These are phyloP conservation scores for Polytrichum formosum DNA, from an alignment of 225 moss, liverwort and hornwort genomes.

Conservation along the genomic window DNA sequence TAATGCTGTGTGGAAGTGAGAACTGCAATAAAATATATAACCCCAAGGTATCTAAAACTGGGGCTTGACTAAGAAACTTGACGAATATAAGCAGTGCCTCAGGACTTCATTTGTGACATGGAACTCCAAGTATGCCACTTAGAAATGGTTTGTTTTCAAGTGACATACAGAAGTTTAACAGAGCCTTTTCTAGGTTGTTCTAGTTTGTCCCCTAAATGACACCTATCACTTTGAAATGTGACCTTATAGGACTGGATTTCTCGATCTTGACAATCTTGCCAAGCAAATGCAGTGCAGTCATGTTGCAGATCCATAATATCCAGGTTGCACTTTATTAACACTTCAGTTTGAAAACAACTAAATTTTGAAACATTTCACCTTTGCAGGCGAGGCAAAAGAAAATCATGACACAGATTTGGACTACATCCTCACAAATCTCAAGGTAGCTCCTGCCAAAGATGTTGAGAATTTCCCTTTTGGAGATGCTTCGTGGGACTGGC, in stretches of 20 bases:
- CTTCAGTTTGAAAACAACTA: neutral
- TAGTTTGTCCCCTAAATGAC: too few species aligned
- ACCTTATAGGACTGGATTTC: too few species aligned
- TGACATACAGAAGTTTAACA: too few species aligned
- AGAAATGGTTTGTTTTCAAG: too few species aligned
- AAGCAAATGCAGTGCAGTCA: too few species aligned
- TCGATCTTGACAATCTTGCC: too few species aligned
- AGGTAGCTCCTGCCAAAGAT: slow-evolving; percentile 21
- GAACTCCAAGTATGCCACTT: too few species aligned
- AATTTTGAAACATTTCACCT: neutral
- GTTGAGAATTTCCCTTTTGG: slow-evolving; percentile 44
- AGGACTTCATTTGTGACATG: too few species aligned
- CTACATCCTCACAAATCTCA: slow-evolving; percentile 16
- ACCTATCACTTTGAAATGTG: too few species aligned
- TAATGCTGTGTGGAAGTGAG: neutral
- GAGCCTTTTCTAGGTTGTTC: too few species aligned
- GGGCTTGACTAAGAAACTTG: neutral
- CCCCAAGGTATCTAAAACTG: neutral
- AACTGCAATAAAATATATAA: neutral
- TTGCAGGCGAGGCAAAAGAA: slow-evolving; percentile 42
- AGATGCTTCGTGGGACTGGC: slow-evolving; percentile 63
- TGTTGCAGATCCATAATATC: too few species aligned
- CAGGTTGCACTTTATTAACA: neutral
- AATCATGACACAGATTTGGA: slow-evolving; percentile 22
- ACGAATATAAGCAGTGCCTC: neutral